phyloP scores from a whole-genome alignment of 305 asterid genomes.

The Solanum chacoense region DNA sequence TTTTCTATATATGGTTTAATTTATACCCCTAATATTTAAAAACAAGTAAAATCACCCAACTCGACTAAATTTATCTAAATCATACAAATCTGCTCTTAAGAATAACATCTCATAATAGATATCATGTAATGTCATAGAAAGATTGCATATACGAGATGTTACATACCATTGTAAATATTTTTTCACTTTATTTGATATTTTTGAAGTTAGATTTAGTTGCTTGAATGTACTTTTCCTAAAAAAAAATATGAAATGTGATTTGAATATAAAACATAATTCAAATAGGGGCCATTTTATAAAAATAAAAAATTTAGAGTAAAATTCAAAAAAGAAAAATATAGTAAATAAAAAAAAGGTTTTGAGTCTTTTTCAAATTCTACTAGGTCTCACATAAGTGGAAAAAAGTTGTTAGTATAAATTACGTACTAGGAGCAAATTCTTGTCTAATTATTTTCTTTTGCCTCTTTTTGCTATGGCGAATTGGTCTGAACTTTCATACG shows the following conservation, averaged over 20 bases:
- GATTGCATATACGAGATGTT: too few relatives aligned
- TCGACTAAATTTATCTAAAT: not conserved
- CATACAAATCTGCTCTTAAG: not conserved
- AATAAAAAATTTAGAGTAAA: too few relatives aligned
- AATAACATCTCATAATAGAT: not conserved
- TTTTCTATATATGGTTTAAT: not conserved
- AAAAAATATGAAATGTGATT: too few relatives aligned
- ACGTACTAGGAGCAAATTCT: not conserved
- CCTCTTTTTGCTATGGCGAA: not conserved
- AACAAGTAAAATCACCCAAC: not conserved
- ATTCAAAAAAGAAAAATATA: too few relatives aligned
- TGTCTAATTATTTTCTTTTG: not conserved
- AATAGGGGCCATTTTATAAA: too few relatives aligned
- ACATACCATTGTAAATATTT: too few relatives aligned
- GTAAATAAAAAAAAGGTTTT: too few relatives aligned
- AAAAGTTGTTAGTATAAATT: not conserved
- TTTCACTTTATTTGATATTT: too few relatives aligned
- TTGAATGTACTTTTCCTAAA: too few relatives aligned
- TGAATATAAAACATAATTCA: too few relatives aligned
- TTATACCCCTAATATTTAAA: not conserved
- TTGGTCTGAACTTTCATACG: not conserved
- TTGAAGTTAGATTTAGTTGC: too few relatives aligned
- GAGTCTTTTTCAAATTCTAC: not conserved
- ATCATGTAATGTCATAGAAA: too few relatives aligned
- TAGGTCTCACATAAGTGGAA: not conserved